Evolutionary conservation across 495 filamentous ascomycete species (phyloP), one percentile per base, ranked within the genome.

Genomic region (Penicillium silybi): DNA sequence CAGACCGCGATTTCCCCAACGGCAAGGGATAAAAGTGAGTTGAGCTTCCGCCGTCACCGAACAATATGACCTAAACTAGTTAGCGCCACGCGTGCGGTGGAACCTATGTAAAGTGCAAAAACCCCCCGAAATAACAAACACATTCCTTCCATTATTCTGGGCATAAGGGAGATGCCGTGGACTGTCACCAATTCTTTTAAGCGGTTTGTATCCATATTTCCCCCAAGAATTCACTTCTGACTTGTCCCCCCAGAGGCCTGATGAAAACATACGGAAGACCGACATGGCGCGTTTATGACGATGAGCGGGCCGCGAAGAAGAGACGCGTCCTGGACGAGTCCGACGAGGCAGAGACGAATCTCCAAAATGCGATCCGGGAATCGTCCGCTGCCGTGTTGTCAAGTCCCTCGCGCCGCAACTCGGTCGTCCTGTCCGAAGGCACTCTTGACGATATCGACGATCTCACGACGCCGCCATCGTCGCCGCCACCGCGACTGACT

Each of bases 101-200:
- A 61, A 63, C 62, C 50, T 49, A 52, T 52, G 45, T 63, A 57
- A 63, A 62, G 41, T 53, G 47, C 52, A 56, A 55, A 55, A 60
- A 56, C 44, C 53, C 57, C 54, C 50, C 19, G 39, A 26, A 54
- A 50, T 32, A 54, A 54, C 32, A 56, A 57, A 60, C 41, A 55
- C 45, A 49, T 46, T 46, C 46, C 39, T 51, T 25, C 16, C 39
- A 47, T 39, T 41, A 46, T 49, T 52, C 43, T 39, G 16, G 38
- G 22, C 15, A 44, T 19, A 26, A 48, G 60, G 64, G 69, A 65
- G 58, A 80, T 80, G 77, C 75, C 76, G 67, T 80, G 74, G 66
- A 79, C 75, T 52, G 76, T 80, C 52, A 79, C 77, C 57, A 80
- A 80, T 69, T 80, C 77, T 56, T 80, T 79, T 48, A 80, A 78